Percentiles rank a stretch among this genome's conserved stretches.
Conservation (phyloP, 805 yeast genomes). For the Cyberlindnera japonica region DNA sequence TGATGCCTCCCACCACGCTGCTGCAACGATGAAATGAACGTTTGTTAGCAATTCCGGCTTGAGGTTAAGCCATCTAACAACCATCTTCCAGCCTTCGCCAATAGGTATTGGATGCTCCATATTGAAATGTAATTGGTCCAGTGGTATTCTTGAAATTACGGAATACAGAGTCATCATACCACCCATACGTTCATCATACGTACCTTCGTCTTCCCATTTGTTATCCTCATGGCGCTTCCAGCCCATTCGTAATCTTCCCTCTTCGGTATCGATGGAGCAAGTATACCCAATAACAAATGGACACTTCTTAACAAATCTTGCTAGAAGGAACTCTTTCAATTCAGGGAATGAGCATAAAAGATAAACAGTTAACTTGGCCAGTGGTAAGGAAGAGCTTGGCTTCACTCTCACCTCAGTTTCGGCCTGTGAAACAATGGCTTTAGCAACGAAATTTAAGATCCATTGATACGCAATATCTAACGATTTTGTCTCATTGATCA, state of each 20-base stretch:
- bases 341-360: conserved; percentile 48
- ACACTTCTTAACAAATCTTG: conserved; percentile 88
- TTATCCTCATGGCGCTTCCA: conserved; percentile 56
- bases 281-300: conserved; percentile 83
- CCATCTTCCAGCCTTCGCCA: conserved; percentile 59
- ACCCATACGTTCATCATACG: conserved; percentile 79
- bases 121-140: conserved; percentile 30
- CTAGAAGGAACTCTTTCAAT: conserved; percentile 42
- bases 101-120: conserved; percentile 53
- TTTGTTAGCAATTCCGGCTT: conserved; percentile 49
- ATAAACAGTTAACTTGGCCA: conserved; percentile 61
- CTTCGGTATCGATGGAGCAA: conserved; percentile 71
- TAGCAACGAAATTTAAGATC: conserved; percentile 79
- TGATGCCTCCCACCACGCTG: conserved; percentile 91
- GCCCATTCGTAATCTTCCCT: conserved; percentile 83
- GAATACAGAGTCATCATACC: conserved; percentile 84
- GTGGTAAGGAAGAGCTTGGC: conserved; percentile 73
- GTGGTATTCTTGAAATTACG: conserved; percentile 56
- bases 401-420: conserved; percentile 86
- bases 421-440: conserved; percentile 84
- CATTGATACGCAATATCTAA: conserved; percentile 59
- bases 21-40: conserved; percentile 65
- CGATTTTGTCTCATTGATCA: conserved; percentile 46
- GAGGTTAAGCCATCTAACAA: conserved; percentile 69
- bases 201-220: conserved; percentile 51